Base-by-base conservation (phyloP, 129 eudicot species). In the Artemisia argyi region DNA sequence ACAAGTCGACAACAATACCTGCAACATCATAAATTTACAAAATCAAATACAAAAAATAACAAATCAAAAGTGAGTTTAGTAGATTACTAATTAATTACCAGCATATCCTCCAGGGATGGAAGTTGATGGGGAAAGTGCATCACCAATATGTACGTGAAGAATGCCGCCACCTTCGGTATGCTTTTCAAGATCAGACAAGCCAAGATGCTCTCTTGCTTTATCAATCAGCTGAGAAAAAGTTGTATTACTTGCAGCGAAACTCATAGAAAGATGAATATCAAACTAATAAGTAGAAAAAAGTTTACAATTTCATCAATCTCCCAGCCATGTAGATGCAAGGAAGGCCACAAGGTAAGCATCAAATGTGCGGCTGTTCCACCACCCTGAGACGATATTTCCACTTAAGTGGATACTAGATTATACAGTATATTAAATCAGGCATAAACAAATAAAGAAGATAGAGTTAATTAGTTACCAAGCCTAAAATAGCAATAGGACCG, bases 311-410 rank as follows among this genome's bases (percentile, higher is more conserved):
- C 75, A 73, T 94, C 99, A 47, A 95, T 87, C 83, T 95, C 99
- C 99, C 99, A 95, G 57, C 99, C 99, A 24, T 88, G 85, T 61
- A 90, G 82, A 71, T 77, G 84, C 70, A 95, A 56, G 1, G 94
- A 88, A 72, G 99, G 99, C 96, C 97, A 95, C 47, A 86, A 22
- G 20, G 79, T 85, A 78, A 95, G 97, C 86, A 95, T 75, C 77
- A 90, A 82, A 63, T 86, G 94, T 9, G 97, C 94, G 46, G 89
- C 91, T 32, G 99, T 95, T 76, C 96, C 96, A 18, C 94, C 99
- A 24, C 89, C 99, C 96, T 91, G 88, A 79, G 79, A 19, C 13
- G 14, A 16, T 63, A 74, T 47, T 17, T 74, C 46, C 46, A 7
- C 46, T 39, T 39, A 7, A 7, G 46, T 7, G 1, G 2, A 39